These are phyloP conservation scores for Talaromyces nanjingensis DNA, from an alignment of 495 filamentous ascomycete species.

Conservation along the genomic window DNA sequence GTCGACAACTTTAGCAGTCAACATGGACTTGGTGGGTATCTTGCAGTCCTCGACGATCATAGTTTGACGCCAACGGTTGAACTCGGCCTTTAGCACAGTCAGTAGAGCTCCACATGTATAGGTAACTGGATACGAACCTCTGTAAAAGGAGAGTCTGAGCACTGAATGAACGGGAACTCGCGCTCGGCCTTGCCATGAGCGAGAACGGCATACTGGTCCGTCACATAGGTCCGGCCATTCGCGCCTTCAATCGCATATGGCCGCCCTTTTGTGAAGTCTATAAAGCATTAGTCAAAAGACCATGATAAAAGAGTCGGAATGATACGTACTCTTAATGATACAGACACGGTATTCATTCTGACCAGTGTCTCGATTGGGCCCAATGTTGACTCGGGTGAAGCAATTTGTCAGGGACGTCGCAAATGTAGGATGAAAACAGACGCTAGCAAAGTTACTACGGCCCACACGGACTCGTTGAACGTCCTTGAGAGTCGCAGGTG, in stretches of 20 bases:
- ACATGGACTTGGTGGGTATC: constrained; percentile 57
- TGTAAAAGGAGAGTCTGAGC: constrained; percentile 68
- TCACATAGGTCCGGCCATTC: constrained; percentile 64
- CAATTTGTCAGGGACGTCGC: constrained; percentile 70
- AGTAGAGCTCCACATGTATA: constrained; percentile 9
- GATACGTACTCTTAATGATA: constrained; percentile 66
- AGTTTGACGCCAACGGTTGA: constrained; percentile 72
- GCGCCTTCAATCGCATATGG: constrained; percentile 70
- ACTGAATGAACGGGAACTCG: constrained; percentile 75
- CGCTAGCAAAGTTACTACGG: constrained; percentile 69
- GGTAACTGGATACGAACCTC: constrained; percentile 45
- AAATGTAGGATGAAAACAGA: constrained; percentile 88
- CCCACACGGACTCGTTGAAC: constrained; percentile 77
- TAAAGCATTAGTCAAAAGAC: background rate
- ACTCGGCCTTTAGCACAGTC: constrained; percentile 56
- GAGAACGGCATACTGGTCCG: constrained; percentile 66
- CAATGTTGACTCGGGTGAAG: constrained; percentile 75
- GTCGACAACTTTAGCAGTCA: constrained; percentile 66
- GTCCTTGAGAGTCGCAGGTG: constrained; percentile 66
- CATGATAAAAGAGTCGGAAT: background rate
- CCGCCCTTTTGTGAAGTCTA: constrained; percentile 69
- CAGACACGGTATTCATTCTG: constrained; percentile 76
- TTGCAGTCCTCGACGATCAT: constrained; percentile 63
- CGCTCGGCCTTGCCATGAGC: constrained; percentile 70
- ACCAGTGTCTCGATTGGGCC: constrained; percentile 58